Evolutionary conservation across 345 rosid genomes (phyloP).

Genomic region (Physaria fendleri): DNA sequence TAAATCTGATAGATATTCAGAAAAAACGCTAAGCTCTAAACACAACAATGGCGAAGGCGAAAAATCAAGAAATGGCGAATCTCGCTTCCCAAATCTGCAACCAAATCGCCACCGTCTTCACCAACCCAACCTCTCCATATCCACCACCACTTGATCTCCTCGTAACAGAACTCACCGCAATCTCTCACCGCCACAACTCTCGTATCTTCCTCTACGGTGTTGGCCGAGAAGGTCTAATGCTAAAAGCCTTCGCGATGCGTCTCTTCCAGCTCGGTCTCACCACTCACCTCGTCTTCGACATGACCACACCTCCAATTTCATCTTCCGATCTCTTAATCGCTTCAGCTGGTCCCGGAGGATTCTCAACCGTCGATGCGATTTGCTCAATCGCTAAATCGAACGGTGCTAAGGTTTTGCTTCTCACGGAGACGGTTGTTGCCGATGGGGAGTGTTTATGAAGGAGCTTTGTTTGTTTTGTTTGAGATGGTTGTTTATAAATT

Average conservation of each 20-base stretch:
- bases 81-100: constrained; percentile 56
- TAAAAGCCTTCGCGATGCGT: constrained; percentile 80
- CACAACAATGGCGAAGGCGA: constrained; percentile 20
- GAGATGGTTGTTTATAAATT: constrained; percentile 78
- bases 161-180: constrained; percentile 40
- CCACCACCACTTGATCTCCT: constrained; percentile 51
- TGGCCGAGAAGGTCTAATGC: constrained; percentile 86
- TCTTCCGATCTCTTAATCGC: constrained; percentile 62
- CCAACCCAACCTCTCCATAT: constrained; percentile 37
- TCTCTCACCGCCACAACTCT: constrained; percentile 37
- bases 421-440: constrained; percentile 68
- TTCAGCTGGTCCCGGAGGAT: constrained; percentile 79
- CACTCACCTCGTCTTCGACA: constrained; percentile 67
- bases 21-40: not conserved
- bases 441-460: constrained; percentile 90
- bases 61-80: constrained; percentile 16
- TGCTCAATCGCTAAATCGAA: constrained; percentile 53
- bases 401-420: constrained; percentile 54
- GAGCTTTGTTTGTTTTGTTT: constrained; percentile 80
- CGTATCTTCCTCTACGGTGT: constrained; percentile 75
- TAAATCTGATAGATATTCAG: not conserved
- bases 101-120: constrained; percentile 60
- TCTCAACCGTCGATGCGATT: constrained; percentile 81
- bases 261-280: constrained; percentile 75
- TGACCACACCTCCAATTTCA: constrained; percentile 75